Percentiles rank a stretch among this genome's conserved stretches.
phyloP scores from a whole-genome alignment of 257 asterid species.

The Henckelia pumila region DNA sequence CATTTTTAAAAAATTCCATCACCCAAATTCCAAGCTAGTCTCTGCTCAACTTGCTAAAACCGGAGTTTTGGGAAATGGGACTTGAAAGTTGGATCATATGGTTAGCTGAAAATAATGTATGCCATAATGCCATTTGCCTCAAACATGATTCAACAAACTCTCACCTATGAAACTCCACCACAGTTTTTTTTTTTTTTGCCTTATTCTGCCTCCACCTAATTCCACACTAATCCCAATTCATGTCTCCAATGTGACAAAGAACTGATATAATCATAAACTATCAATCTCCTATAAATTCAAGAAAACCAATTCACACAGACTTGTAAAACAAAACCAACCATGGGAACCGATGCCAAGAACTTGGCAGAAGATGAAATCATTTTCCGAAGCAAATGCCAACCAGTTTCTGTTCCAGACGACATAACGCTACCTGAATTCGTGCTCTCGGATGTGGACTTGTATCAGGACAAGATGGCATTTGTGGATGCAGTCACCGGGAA shows the following conservation, averaged over 20 bases:
- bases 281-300: conserved; percentile 9
- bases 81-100: no score
- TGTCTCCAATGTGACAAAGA: neutral
- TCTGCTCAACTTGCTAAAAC: no score
- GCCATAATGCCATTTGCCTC: neutral
- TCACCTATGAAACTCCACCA: neutral
- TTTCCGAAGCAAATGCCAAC: conserved; percentile 41
- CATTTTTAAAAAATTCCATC: no score
- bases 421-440: conserved; percentile 44
- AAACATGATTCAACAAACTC: conserved; percentile 34
- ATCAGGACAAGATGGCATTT: conserved; percentile 37
- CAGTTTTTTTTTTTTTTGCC: neutral
- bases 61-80: no score
- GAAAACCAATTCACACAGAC: neutral
- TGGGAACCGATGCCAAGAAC: conserved; percentile 31
- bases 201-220: conserved; percentile 6
- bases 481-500: conserved; percentile 46
- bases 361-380: conserved; percentile 28
- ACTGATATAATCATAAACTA: neutral
- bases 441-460: conserved; percentile 34
- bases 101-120: neutral
- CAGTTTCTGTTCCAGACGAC: conserved; percentile 39
- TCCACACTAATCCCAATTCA: neutral
- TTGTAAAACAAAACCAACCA: conserved; percentile 10
- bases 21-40: no score